Conservation (phyloP, 2,329 filamentous ascomycete genomes). For the Alternaria sp. region DNA sequence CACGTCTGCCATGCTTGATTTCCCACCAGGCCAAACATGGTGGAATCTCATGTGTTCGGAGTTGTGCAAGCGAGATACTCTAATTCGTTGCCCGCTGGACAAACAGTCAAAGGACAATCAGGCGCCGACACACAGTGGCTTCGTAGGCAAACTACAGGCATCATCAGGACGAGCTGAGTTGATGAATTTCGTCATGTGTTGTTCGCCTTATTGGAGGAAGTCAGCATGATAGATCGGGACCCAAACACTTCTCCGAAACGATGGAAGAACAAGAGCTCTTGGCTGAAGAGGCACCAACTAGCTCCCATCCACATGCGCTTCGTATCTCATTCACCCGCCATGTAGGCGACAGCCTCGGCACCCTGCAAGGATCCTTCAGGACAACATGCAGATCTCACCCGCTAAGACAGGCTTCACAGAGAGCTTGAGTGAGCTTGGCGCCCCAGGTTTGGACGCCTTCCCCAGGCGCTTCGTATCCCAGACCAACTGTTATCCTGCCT, state of each 20-base stretch:
- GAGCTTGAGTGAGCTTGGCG: slow-evolving; percentile 42
- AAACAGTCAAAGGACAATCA: slow-evolving; percentile 16
- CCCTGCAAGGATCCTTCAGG: slow-evolving; percentile 24
- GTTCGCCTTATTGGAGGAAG: slow-evolving; percentile 15
- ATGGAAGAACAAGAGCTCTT: slow-evolving; percentile 17
- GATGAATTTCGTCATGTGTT: slow-evolving; percentile 28
- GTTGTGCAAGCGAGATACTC: slow-evolving; percentile 1
- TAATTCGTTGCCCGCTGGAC: slow-evolving; percentile 9
- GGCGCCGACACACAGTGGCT: slow-evolving; percentile 20
- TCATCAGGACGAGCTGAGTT: slow-evolving; percentile 24
- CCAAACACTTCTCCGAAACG: slow-evolving; percentile 12
- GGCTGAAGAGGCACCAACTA: slow-evolving; percentile 24
- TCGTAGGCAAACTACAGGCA: slow-evolving; percentile 12
- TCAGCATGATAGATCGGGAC: slow-evolving; percentile 33
- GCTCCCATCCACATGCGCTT: slow-evolving; percentile 22
- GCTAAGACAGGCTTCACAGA: slow-evolving; percentile 24
- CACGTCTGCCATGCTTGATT: slow-evolving; percentile 20
- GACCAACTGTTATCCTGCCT: slow-evolving; percentile 42
- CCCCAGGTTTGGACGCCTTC: slow-evolving; percentile 41
- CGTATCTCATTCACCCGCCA: slow-evolving; percentile 36
- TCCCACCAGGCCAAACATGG: slow-evolving; percentile 16
- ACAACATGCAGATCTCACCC: slow-evolving; percentile 35
- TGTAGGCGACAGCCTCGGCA: slow-evolving; percentile 32
- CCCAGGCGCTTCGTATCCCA: slow-evolving; percentile 35
- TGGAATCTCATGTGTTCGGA: slow-evolving; percentile 7